These are phyloP conservation scores for Sphagnum fallax DNA, from an alignment of 228 moss, liverwort and hornwort species.

Conservation along the genomic window DNA sequence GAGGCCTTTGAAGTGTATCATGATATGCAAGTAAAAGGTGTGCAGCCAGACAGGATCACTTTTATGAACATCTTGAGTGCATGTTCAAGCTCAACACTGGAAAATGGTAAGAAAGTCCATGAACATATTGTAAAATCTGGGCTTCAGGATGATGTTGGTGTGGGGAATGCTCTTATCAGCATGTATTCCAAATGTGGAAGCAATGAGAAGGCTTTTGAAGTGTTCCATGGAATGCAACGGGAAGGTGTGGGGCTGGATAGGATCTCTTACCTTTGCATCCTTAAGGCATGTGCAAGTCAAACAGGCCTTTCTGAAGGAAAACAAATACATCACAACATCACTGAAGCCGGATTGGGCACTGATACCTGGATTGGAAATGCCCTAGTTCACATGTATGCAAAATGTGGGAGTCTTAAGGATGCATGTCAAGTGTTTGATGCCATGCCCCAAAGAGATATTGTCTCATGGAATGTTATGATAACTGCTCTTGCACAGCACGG, in stretches of 20 bases:
- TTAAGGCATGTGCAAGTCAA: conserved; percentile 7
- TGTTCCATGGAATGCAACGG: conserved; percentile 3
- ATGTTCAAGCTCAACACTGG: conserved; percentile 2
- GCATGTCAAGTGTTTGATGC: conserved; percentile 1
- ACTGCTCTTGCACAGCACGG: conserved; percentile 1
- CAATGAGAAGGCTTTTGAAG: conserved; percentile 3
- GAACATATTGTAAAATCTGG: neutral
- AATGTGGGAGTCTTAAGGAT: conserved; percentile 9
- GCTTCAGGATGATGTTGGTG: neutral
- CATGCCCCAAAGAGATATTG: neutral
- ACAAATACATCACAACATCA: neutral
- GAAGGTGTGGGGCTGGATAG: neutral
- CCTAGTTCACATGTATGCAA: conserved; percentile 7
- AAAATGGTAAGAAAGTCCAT: neutral
- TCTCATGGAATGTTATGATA: conserved; percentile 8
- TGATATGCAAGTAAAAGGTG: conserved; percentile 1
- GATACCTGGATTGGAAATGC: conserved; percentile 3
- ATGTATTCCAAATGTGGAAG: conserved; percentile 2
- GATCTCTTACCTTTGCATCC: conserved; percentile 1
- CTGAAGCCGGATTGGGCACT: conserved; percentile 1
- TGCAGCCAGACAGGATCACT: conserved; percentile 1
- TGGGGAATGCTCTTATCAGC: conserved; percentile 3
- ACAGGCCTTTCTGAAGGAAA: conserved; percentile 4
- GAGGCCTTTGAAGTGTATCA: conserved; percentile 1
- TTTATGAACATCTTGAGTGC: conserved; percentile 2